Base-by-base conservation (phyloP, 495 filamentous ascomycete genomes). In the Letharia columbiana region DNA sequence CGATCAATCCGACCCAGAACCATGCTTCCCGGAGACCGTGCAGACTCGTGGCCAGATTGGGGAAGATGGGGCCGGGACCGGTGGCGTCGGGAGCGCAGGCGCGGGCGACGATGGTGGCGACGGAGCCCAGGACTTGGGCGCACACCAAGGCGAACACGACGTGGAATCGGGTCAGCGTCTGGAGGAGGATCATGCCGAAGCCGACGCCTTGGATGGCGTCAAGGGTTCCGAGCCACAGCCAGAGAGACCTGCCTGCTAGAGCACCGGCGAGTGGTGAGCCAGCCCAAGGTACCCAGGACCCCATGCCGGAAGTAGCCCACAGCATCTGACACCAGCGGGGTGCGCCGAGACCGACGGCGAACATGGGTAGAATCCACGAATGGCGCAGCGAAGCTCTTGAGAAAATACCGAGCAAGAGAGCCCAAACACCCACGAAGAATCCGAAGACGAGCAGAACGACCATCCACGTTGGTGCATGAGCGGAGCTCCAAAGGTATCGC, bases 241-340 rank as follows among this genome's bases (percentile, higher is more conserved):
- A 88, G 17, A 89, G 72, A 10, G 74, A 73, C 39, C 86, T 75
- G 1, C 81, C 82, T 0, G 83, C 68, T 3, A 87, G 69, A 1
- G 86, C 80, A 49, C 80, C 80, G 8, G 75, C 77, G 6, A 82
- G 70, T 0, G 81, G 75, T 23, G 73, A 63, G 15, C 81, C 82
- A 2, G 75, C 78, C 86, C 85, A 88, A 3, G 86, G 86, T 9
- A 88, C 74, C 66, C 83, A 89, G 42, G 75, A 69, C 8, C 84
- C 86, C 68, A 86, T 79, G 44, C 79, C 79, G 1, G 80, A 83
- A 0, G 79, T 81, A 20, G 76, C 80, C 86, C 86, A 89, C 66
- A 87, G 81, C 73, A 85, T 85, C 73, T 88, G 86, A 39, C 79
- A 80, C 86, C 86, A 89, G 56, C 85, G 77, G 0, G 86, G 86